Base-by-base conservation (phyloP, 331 rosid genomes). In the Stylosanthes scabra region DNA sequence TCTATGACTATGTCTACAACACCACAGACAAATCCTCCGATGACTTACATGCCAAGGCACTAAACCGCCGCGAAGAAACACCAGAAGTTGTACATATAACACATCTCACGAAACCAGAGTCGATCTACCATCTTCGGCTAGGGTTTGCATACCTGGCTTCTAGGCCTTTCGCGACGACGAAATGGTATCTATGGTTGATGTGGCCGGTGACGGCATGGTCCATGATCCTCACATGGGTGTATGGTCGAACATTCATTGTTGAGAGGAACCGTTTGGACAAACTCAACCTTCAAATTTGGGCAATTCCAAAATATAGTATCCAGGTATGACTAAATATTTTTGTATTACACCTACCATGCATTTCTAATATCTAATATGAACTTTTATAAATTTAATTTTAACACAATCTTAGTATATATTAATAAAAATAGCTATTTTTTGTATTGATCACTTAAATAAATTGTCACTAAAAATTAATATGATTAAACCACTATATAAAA, bases 71-170 rank as follows among this genome's bases (percentile, higher is more conserved):
- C 2, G 87, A 86, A 71, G 97, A 93, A 20, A 42, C 15, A 0
- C 74, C 91, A 7, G 68, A 91, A 25, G 94, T 86, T 8, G 82
- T 89, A 27, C 91, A 91, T 62, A 63, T 93, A 25, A 77, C 91
- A 0, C 98, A 93, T 71, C 79, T 89, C 8, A 89, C 91, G 0
- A 87, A 88, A 0, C 92, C 91, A 0, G 81, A 89, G 15, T 91
- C 98, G 0, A 85, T 93, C 4, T 93, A 84, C 34, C 89, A 93
- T 56, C 27, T 86, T 0, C 78, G 87, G 0, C 5, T 89, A 6
- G 96, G 92, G 3, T 83, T 89, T 63, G 88, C 96, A 6, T n/a
- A 72, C 52, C n/a, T 89, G 44, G 97, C 98, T 1, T 81, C 98
- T 0, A 60, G 51, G 29, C 98, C 98, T 5, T 74, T 76, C 76